phyloP scores from a whole-genome alignment of 768 basidiomycete species.

The Hygrocybe punicea region DNA sequence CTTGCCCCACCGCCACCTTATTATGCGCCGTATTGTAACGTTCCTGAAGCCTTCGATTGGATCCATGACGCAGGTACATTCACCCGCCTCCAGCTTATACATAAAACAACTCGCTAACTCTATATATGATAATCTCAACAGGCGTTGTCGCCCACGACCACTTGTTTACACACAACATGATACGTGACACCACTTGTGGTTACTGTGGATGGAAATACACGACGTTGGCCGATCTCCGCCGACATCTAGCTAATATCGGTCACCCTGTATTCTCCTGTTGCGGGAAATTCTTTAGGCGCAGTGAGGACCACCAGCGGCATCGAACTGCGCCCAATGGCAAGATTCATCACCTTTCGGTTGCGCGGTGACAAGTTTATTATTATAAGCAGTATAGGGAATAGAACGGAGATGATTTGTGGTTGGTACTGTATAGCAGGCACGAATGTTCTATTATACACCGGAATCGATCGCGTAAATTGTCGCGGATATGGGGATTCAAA shows the following conservation, averaged over 20 bases:
- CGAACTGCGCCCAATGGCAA: background rate
- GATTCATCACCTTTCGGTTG: no score
- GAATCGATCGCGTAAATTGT: no score
- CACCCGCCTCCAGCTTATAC: no score
- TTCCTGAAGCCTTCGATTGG: constrained; percentile 15
- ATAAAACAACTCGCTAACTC: no score
- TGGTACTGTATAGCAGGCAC: no score
- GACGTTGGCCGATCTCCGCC: constrained; percentile 24
- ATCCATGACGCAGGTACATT: constrained; percentile 22
- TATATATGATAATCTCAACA: constrained; percentile 5
- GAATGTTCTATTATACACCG: no score
- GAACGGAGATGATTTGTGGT: no score
- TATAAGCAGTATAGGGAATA: no score
- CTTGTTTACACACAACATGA: constrained; percentile 5
- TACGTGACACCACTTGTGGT: constrained; percentile 23
- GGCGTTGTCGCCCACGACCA: no score
- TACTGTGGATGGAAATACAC: constrained; percentile 23
- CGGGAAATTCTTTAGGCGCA: constrained; percentile 24
- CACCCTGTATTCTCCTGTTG: constrained; percentile 27
- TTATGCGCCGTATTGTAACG: background rate
- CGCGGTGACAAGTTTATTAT: no score
- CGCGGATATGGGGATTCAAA: no score
- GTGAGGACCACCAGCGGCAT: constrained; percentile 23
- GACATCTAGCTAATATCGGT: constrained; percentile 21
- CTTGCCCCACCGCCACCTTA: constrained; percentile 1